These are phyloP conservation scores for Wallacemonas rigidus DNA, from an alignment of 208 protist genomes.

Conservation along the genomic window DNA sequence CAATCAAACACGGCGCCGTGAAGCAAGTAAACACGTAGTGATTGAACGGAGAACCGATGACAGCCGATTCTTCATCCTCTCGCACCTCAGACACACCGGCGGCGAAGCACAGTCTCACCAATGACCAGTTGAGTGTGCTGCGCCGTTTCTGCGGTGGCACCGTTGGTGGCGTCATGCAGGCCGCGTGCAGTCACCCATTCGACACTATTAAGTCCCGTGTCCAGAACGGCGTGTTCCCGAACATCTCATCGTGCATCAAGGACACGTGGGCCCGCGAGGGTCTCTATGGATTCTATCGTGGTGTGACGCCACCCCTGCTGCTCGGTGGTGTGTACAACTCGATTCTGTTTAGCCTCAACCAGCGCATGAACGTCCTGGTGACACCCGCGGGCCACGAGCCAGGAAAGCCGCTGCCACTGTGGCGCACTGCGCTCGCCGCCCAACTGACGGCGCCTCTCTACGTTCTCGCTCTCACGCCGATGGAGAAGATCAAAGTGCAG, in stretches of 20 bases:
- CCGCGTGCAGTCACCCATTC: slow-evolving; percentile 63
- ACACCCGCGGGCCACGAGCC: slow-evolving; percentile 39
- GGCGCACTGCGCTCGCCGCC: slow-evolving; percentile 56
- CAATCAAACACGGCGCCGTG: background rate
- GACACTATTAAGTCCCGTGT: slow-evolving; percentile 76
- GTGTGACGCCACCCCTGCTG: slow-evolving; percentile 51
- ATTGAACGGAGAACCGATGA: no score
- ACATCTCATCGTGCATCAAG: slow-evolving; percentile 38
- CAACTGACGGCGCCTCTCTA: slow-evolving; percentile 69
- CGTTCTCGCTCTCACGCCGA: slow-evolving; percentile 53
- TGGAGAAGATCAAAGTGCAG: slow-evolving; percentile 74
- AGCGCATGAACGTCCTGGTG: slow-evolving; percentile 56
- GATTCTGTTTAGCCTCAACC: slow-evolving; percentile 70
- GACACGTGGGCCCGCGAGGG: slow-evolving; percentile 56
- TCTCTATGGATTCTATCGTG: slow-evolving; percentile 62
- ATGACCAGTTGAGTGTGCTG: slow-evolving; percentile 38
- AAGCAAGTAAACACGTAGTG: no score
- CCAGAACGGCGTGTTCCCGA: slow-evolving; percentile 63
- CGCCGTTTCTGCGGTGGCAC: slow-evolving; percentile 60
- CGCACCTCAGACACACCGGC: background rate
- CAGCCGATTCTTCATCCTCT: no score
- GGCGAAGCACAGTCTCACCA: slow-evolving; percentile 4
- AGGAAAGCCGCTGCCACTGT: slow-evolving; percentile 35
- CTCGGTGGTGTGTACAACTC: slow-evolving; percentile 72
- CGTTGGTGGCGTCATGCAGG: slow-evolving; percentile 65